A percentile compares a stretch with the other conserved stretches of the same genome.
Evolutionary conservation across 148 eudicot genomes (phyloP).

Genomic region (Vaccinium vitisidaea): DNA sequence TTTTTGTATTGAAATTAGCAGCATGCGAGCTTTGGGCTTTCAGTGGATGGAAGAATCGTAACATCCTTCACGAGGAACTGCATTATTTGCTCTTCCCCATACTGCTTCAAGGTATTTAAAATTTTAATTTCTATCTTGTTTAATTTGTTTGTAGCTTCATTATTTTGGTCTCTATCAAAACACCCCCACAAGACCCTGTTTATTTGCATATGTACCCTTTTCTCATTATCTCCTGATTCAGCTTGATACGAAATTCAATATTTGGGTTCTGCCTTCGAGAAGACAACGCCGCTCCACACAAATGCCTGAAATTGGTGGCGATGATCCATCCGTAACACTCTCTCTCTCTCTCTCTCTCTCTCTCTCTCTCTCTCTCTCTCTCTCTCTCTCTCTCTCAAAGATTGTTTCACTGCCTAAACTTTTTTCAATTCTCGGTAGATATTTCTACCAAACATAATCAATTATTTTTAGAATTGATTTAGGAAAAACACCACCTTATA

Average conservation of each 20-base stretch:
- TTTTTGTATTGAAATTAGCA: slow-evolving; percentile 17
- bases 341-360: not conserved
- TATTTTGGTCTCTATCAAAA: not conserved
- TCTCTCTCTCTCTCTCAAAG: too few species aligned
- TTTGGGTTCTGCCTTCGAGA: slow-evolving; percentile 64
- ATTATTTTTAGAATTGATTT: too few species aligned
- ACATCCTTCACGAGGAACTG: slow-evolving; percentile 68
- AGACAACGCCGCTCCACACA: slow-evolving; percentile 37
- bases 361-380: slow-evolving; percentile 23
- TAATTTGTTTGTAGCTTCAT: not conserved
- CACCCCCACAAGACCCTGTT: not conserved
- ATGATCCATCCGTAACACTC: slow-evolving; percentile 75
- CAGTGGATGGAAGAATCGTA: slow-evolving; percentile 71
- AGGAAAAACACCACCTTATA: too few species aligned
- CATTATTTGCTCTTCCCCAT: slow-evolving; percentile 65
- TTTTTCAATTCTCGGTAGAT: too few species aligned
- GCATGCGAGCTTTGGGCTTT: slow-evolving; percentile 88
- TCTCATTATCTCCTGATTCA: slow-evolving; percentile 16
- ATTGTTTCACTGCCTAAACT: too few species aligned
- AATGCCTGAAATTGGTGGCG: slow-evolving; percentile 71
- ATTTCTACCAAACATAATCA: too few species aligned
- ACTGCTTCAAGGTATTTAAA: slow-evolving; percentile 46
- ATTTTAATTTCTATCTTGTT: not conserved
- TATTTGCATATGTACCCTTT: not conserved
- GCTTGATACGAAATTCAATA: slow-evolving; percentile 64